phyloP scores from a whole-genome alignment of 768 basidiomycete species.

The Termitomyces sp. region DNA sequence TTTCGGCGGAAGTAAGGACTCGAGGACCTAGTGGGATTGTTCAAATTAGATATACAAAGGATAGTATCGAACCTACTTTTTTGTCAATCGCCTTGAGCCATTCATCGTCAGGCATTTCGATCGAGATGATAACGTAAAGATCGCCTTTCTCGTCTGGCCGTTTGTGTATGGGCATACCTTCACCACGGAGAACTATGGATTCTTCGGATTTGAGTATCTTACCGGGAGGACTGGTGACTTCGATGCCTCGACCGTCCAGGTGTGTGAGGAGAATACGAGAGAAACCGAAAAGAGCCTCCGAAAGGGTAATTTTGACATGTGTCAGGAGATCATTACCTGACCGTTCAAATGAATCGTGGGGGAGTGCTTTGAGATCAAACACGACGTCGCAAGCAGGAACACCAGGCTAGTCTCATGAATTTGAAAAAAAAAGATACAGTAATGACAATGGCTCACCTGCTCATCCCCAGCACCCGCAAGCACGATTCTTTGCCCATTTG shows the following conservation, averaged over 20 bases:
- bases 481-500: slow-evolving; percentile 78
- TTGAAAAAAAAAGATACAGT: not conserved
- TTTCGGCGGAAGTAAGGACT: slow-evolving; percentile 68
- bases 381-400: slow-evolving; percentile 87
- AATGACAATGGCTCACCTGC: slow-evolving; percentile 40
- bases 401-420: slow-evolving; percentile 52
- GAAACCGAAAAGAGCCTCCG: slow-evolving; percentile 94
- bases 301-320: slow-evolving; percentile 79
- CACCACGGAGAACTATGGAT: slow-evolving; percentile 69
- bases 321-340: slow-evolving; percentile 78
- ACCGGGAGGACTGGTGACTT: slow-evolving; percentile 65
- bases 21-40: slow-evolving; percentile 43
- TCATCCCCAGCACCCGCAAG: slow-evolving; percentile 92
- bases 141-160: slow-evolving; percentile 67
- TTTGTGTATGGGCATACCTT: slow-evolving; percentile 86
- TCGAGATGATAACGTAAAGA: slow-evolving; percentile 72
- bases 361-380: slow-evolving; percentile 63
- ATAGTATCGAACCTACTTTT: slow-evolving; percentile 33
- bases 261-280: slow-evolving; percentile 86
- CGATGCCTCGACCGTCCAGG: slow-evolving; percentile 89
- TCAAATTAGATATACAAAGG: not conserved
- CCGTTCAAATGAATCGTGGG: slow-evolving; percentile 80
- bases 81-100: slow-evolving; percentile 69
- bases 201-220: slow-evolving; percentile 73
- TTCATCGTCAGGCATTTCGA: slow-evolving; percentile 81